A percentile compares a stretch with the other conserved stretches of the same genome.
phyloP scores from a whole-genome alignment of 768 basidiomycete genomes.

The Chalciporus piperatus region DNA sequence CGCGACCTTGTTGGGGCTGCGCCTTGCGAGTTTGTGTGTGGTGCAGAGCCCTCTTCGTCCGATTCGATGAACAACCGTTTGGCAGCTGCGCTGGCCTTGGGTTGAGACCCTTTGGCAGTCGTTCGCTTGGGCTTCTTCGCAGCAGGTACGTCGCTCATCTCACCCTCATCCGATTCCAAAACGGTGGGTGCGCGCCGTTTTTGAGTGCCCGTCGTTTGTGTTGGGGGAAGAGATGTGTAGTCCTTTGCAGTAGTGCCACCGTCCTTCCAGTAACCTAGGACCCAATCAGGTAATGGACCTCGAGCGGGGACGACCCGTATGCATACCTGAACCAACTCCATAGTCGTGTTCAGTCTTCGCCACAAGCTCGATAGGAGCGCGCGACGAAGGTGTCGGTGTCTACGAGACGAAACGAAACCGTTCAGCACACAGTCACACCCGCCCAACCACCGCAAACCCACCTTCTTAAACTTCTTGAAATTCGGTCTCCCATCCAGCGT shows the following conservation, averaged over 20 bases:
- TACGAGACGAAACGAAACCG: constrained; percentile 2
- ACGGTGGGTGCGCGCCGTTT: constrained; percentile 30
- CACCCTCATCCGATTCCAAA: constrained; percentile 42
- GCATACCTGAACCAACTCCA: constrained; percentile 50
- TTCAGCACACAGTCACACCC: constrained; percentile 8
- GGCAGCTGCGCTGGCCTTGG: constrained; percentile 24
- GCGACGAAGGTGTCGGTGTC: constrained; percentile 27
- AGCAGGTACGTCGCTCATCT: constrained; percentile 12
- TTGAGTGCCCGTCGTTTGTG: constrained; percentile 18
- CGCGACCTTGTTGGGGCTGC: constrained; percentile 1
- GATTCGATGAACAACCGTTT: constrained; percentile 53
- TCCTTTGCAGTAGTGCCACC: constrained; percentile 19
- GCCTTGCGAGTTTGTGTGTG: not conserved
- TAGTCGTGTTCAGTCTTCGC: constrained; percentile 50
- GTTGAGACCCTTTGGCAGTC: constrained; percentile 22
- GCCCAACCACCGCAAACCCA: constrained; percentile 23
- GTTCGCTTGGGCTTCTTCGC: constrained; percentile 14
- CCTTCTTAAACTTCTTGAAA: constrained; percentile 80
- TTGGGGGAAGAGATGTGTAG: constrained; percentile 15
- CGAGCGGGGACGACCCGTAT: not conserved
- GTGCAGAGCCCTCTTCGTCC: constrained; percentile 37
- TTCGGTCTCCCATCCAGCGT: constrained; percentile 47
- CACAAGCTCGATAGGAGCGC: constrained; percentile 50
- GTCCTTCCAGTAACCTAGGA: constrained; percentile 58
- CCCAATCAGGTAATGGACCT: not conserved